phyloP scores from a whole-genome alignment of 768 basidiomycete species.

The Coprinellus micaceus region DNA sequence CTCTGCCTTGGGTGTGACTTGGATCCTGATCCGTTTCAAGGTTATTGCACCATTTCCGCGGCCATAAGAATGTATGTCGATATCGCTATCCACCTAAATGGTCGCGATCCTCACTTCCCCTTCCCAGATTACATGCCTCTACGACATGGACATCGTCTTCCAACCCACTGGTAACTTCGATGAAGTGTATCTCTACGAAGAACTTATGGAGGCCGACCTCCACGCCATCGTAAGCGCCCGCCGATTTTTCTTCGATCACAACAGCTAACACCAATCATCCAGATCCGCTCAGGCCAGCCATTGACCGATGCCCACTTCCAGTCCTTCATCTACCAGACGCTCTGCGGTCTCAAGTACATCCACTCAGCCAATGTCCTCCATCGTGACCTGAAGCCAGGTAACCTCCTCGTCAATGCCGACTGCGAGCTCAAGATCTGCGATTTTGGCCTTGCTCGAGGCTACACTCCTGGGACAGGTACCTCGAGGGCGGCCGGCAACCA shows the following conservation, averaged over 20 bases:
- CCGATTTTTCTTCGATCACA: background rate
- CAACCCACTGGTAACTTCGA: constrained; percentile 90
- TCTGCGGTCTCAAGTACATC: constrained; percentile 97
- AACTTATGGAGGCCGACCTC: constrained; percentile 99
- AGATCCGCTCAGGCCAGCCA: constrained; percentile 86
- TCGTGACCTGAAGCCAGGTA: constrained; percentile 93
- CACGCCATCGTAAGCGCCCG: constrained; percentile 81
- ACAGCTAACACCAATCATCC: background rate
- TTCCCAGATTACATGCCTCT: constrained; percentile 88
- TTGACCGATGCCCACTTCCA: constrained; percentile 91
- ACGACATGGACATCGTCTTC: constrained; percentile 98
- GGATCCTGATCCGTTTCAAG: constrained; percentile 36
- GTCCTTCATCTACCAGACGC: constrained; percentile 96
- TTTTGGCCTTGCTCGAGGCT: constrained; percentile 94
- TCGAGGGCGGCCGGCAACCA: constrained; percentile 73
- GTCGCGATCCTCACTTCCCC: constrained; percentile 17
- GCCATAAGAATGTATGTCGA: constrained; percentile 88
- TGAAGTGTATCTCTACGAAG: constrained; percentile 96
- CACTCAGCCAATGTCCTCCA: constrained; percentile 98
- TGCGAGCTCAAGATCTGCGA: constrained; percentile 99
- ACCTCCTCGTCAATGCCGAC: constrained; percentile 95
- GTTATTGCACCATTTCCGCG: constrained; percentile 94
- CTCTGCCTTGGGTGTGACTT: constrained; percentile 7
- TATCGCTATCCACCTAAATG: constrained; percentile 2
- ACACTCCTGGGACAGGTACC: constrained; percentile 78